Percentiles rank a stretch among this genome's conserved stretches.
Evolutionary conservation across 1,284 basidiomycete genomes (phyloP).

Genomic region (Trametes polyzona): DNA sequence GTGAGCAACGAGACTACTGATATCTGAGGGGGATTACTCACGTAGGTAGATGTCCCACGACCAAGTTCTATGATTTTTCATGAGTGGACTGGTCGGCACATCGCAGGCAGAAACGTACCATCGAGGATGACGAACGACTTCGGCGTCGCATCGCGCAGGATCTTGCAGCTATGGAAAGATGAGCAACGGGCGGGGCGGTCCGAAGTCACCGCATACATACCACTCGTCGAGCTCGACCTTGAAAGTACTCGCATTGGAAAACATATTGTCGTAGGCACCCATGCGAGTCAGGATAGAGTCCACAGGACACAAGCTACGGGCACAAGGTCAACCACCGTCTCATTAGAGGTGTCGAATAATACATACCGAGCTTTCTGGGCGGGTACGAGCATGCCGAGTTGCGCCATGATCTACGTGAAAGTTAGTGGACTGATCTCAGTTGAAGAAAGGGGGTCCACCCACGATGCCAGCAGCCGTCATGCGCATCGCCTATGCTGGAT

Average conservation of each 20-base stretch:
- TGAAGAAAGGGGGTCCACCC: constrained; percentile 28
- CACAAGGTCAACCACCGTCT: constrained; percentile 7
- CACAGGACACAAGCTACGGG: constrained; percentile 77
- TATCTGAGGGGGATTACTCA: constrained; percentile 44
- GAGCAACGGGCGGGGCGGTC: background rate
- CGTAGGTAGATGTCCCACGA: constrained; percentile 84
- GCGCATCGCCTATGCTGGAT: constrained; percentile 70
- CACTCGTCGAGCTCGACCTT: constrained; percentile 97
- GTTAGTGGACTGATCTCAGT: no score
- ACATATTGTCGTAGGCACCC: constrained; percentile 99
- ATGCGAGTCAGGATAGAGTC: constrained; percentile 97
- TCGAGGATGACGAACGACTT: constrained; percentile 94
- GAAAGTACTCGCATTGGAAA: constrained; percentile 93
- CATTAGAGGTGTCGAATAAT: background rate
- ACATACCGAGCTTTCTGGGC: constrained; percentile 76
- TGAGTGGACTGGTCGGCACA: background rate
- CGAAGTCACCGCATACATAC: constrained; percentile 42
- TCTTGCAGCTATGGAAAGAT: constrained; percentile 71
- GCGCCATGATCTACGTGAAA: constrained; percentile 92
- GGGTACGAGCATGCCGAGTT: constrained; percentile 97
- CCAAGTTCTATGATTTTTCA: constrained; percentile 71
- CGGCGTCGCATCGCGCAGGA: constrained; percentile 88
- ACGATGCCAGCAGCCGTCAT: constrained; percentile 96
- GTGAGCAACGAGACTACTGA: constrained; percentile 12
- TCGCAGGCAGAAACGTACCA: constrained; percentile 48